phyloP scores from a whole-genome alignment of 1,284 basidiomycete genomes.

The Fomitopsis betulina region DNA sequence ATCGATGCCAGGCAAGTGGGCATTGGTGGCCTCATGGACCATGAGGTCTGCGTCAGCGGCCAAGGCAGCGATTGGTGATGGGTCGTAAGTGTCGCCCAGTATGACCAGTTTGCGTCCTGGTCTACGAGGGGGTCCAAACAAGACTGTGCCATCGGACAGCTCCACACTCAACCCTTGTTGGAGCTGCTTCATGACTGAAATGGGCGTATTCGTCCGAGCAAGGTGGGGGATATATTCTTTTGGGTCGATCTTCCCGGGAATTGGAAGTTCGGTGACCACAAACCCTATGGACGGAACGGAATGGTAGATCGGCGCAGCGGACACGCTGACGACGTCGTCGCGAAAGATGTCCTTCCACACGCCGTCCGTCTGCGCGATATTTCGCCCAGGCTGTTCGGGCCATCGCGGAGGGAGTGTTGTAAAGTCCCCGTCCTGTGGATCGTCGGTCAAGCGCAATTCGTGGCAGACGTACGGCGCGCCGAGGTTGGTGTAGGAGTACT shows the following conservation, averaged over 20 bases:
- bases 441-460: conserved; percentile 68
- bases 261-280: conserved; percentile 71
- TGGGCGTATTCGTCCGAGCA: conserved; percentile 68
- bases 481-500: conserved; percentile 70
- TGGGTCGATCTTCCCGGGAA: conserved; percentile 74
- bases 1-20: conserved; percentile 72
- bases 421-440: conserved; percentile 45
- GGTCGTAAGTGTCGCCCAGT: conserved; percentile 80
- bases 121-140: conserved; percentile 67
- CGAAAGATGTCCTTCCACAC: conserved; percentile 70
- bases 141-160: conserved; percentile 74
- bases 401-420: conserved; percentile 43
- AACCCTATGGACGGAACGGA: conserved; percentile 83
- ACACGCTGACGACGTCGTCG: conserved; percentile 62
- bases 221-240: conserved; percentile 58
- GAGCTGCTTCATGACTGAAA: conserved; percentile 65
- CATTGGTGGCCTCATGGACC: conserved; percentile 90
- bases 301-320: conserved; percentile 81
- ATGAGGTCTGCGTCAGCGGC: conserved; percentile 62
- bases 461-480: conserved; percentile 82
- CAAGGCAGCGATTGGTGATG: conserved; percentile 55
- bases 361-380: conserved; percentile 62
- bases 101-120: conserved; percentile 74
- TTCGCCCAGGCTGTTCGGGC: conserved; percentile 65
- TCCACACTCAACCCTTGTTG: conserved; percentile 67